Evolutionary conservation across 2,329 filamentous ascomycete species (phyloP), one percentile per base, ranked within the genome.

Genomic region (Exophiala bonariae): DNA sequence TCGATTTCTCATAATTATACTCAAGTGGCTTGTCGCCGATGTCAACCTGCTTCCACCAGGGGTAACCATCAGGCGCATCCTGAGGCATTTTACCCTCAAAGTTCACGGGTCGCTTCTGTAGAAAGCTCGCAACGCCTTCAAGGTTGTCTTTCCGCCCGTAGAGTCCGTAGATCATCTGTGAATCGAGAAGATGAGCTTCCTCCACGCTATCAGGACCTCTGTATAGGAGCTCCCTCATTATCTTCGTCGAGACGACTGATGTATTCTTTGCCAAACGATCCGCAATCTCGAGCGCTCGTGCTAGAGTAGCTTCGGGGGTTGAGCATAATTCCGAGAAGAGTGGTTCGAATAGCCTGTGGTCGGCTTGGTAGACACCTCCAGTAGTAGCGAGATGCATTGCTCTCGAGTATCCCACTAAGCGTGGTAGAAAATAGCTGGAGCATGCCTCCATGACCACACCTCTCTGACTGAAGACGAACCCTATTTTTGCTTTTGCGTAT

Each of bases 221-320:
- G 61, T 78, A 88, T 71, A 90, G 83, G 71, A 91, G 66, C 59
- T 89, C 86, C 61, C 80, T 78, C 78, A 87, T 89, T 46, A 89
- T 61, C 54, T 79, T 75, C 6, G 79, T 80, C 20, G 81, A 79
- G 20, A 88, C 78, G 1, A 69, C 68, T 57, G 83, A 87, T 19
- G 83, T 83, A 57, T 87, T 86, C 56, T 69, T 68, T 1, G 80
- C 83, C 35, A 89, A 78, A 42, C 88, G 85, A 17, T 75, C 73
- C 1, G 86, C 86, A 22, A 89, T 68, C 59, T 79, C 78, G 34
- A 90, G 67, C 9, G 86, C 86, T 2, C 81, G 75, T 1, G 77
- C 74, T 32, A 90, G 61, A 7, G 89, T 85, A 47, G 77, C 71
- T 9, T 79, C 79, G 0, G 79, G 74, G 3, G 66, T 72, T 2